Base-by-base conservation (phyloP, 164 flowering plant genomes). In the Amborella trichopoda region DNA sequence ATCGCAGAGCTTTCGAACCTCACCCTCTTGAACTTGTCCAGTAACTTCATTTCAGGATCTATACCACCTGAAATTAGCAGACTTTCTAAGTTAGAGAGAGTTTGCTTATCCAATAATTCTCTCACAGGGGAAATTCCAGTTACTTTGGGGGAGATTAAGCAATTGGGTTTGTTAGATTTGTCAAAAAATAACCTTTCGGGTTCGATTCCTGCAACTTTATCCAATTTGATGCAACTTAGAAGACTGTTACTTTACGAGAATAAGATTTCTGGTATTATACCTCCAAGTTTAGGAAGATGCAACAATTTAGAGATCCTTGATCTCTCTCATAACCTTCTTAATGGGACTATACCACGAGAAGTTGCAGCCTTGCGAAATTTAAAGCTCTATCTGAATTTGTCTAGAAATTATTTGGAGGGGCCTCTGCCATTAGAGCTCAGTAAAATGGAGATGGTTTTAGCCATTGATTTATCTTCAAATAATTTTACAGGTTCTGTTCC, bases 381-480 rank as follows among this genome's bases (percentile, higher is more conserved):
- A 75, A 85, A 77, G 48, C 25, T 90, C 54, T 83, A 81, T 65
- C 63, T 90, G 67, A 90, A 90, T 51, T 44, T 85, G 55, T 85
- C 95, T 9, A 64, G 65, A 45, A 90, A 90, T 55, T 51, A 59
- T 39, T 58, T 89, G 13, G 43, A 60, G 36, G 95, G 95, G 2
- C 60, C 76, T 16, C 46, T 85, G 24, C 97, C 97, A 0, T 33
- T 83, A 17, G 86, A 85, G 79, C 67, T 90, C 18, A 81, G 91
- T 41, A 83, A 85, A 60, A 83, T 90, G 95, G 90, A 80, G 42
- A 85, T 85, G 95, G 79, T 90, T 12, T 58, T 78, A 17, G 83
- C 83, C 13, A 71, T 85, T 19, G 97, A 90, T 61, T 45, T 90
- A 5, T 90, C 95, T 11, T 69, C 64, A 1, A 90, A 90, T 64